phyloP scores from a whole-genome alignment of 352 stramenopile genomes.

The Phytophthora palmivora region DNA sequence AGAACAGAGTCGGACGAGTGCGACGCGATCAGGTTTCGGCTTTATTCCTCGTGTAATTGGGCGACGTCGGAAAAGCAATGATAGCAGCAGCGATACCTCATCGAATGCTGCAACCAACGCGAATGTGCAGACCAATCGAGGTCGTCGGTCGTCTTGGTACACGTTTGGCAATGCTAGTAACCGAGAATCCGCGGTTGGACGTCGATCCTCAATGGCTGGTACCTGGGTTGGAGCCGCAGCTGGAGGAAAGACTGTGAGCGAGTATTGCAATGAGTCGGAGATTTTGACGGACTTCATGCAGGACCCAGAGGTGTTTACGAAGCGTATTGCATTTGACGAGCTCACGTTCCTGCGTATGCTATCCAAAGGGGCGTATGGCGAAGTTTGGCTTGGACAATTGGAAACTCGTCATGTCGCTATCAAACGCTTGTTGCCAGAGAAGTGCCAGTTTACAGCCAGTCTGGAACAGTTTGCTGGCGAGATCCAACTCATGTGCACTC shows the following conservation, averaged over 20 bases:
- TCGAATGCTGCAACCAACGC: conserved; percentile 29
- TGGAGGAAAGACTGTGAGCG: conserved; percentile 56
- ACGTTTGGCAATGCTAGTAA: conserved; percentile 39
- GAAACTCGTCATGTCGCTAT: conserved; percentile 78
- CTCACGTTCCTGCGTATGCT: conserved; percentile 70
- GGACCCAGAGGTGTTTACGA: conserved; percentile 57
- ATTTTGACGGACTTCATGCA: conserved; percentile 55
- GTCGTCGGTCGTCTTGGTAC: conserved; percentile 41
- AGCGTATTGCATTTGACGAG: conserved; percentile 69
- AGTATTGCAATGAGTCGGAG: conserved; percentile 72
- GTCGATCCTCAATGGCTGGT: conserved; percentile 39
- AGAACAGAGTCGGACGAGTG: conserved; percentile 17
- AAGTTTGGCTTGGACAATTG: conserved; percentile 75
- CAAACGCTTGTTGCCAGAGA: conserved; percentile 73
- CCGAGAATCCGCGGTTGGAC: conserved; percentile 26
- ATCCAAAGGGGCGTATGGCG: conserved; percentile 74
- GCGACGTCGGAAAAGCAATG: conserved; percentile 18
- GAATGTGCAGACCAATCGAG: conserved; percentile 26
- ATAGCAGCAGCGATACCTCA: conserved; percentile 29
- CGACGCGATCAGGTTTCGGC: conserved; percentile 11
- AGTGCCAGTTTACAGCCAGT: conserved; percentile 51
- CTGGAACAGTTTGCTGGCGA: conserved; percentile 78
- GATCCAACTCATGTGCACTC: conserved; percentile 72
- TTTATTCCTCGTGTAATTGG: conserved; percentile 32
- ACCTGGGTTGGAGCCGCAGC: conserved; percentile 30